phyloP scores from a whole-genome alignment of 2,329 filamentous ascomycete species.

The Westerdykella aurantiaca region DNA sequence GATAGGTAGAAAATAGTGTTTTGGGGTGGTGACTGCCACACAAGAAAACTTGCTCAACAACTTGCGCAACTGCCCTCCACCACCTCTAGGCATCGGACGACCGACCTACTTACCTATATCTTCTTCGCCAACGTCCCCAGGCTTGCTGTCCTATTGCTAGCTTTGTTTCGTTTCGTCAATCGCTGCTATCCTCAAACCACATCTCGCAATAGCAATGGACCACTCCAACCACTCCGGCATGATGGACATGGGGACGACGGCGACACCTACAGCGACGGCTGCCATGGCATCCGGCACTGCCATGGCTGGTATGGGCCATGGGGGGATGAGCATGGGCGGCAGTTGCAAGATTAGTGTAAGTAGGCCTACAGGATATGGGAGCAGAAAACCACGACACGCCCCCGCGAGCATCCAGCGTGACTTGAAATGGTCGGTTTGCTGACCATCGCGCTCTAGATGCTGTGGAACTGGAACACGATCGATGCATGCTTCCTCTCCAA shows the following conservation, averaged over 20 bases:
- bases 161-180: neutral
- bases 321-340: conserved; percentile 21
- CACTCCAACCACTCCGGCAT: conserved; percentile 7
- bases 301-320: conserved; percentile 2
- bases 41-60: neutral
- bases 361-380: neutral
- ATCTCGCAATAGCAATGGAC: conserved; percentile 13
- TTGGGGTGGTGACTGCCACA: no score
- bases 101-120: neutral
- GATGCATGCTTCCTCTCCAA: conserved; percentile 64
- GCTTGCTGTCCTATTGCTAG: no score
- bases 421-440: no score
- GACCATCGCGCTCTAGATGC: conserved; percentile 51
- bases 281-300: conserved; percentile 17
- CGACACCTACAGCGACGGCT: conserved; percentile 10
- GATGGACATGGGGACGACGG: conserved; percentile 8
- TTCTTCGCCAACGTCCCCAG: neutral
- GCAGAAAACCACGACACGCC: no score
- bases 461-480: conserved; percentile 73
- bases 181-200: conserved; percentile 1
- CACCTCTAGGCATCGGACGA: conserved; percentile 3
- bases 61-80: conserved; percentile 1
- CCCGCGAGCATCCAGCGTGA: no score
- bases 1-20: no score
- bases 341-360: conserved; percentile 31